These are phyloP conservation scores for Neofusicoccum ribis DNA, from an alignment of 2,329 filamentous ascomycete species.

Conservation along the genomic window DNA sequence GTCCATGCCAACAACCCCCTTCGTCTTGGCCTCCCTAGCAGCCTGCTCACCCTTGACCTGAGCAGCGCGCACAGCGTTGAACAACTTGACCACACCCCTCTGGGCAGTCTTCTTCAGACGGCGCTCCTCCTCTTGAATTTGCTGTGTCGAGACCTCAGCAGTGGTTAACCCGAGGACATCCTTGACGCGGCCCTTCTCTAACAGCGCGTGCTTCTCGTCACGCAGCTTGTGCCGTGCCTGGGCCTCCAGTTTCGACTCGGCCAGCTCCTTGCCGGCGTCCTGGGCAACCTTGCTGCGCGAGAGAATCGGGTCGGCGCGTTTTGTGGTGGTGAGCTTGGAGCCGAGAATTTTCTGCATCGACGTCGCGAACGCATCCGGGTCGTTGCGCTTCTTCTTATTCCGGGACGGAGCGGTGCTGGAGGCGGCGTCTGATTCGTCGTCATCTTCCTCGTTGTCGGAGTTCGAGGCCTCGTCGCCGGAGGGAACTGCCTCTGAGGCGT, in stretches of 20 bases:
- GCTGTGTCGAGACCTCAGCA: slow-evolving; percentile 48
- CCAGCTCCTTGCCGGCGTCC: slow-evolving; percentile 68
- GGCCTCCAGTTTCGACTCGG: slow-evolving; percentile 75
- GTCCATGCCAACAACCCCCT: slow-evolving; percentile 75
- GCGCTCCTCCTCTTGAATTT: slow-evolving; percentile 70
- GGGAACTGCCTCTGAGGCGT: slow-evolving; percentile 35
- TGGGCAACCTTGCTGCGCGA: slow-evolving; percentile 76
- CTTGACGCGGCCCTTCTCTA: slow-evolving; percentile 84
- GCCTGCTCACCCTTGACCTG: slow-evolving; percentile 86
- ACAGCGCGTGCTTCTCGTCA: slow-evolving; percentile 73
- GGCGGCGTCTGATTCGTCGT: slow-evolving; percentile 35
- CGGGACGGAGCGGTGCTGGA: slow-evolving; percentile 29
- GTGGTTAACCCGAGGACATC: slow-evolving; percentile 73
- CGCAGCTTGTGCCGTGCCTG: slow-evolving; percentile 78
- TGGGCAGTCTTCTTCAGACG: slow-evolving; percentile 83
- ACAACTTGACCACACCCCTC: slow-evolving; percentile 90
- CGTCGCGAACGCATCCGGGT: slow-evolving; percentile 85
- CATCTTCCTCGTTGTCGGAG: slow-evolving; percentile 32
- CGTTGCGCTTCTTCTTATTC: slow-evolving; percentile 79
- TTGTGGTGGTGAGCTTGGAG: slow-evolving; percentile 80
- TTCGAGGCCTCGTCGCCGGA: slow-evolving; percentile 35
- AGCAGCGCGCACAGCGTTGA: slow-evolving; percentile 90
- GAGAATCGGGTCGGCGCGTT: slow-evolving; percentile 86
- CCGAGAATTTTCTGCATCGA: slow-evolving; percentile 91
- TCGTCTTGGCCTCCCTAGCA: slow-evolving; percentile 66